phyloP scores from a whole-genome alignment of 1,139 yeast genomes.

The Neolecta irregularis region DNA sequence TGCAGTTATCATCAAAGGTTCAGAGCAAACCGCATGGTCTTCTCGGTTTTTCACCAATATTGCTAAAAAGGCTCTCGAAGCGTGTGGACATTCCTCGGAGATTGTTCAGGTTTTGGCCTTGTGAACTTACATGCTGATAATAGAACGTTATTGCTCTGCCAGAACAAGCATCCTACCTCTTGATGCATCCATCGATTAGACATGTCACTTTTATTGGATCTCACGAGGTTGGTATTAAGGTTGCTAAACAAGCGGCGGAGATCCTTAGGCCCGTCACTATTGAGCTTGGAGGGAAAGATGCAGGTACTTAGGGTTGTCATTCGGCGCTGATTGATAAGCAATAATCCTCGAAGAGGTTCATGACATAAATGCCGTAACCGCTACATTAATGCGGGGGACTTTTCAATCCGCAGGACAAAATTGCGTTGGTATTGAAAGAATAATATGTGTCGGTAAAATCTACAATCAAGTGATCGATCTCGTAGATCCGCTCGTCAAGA shows the following conservation, averaged over 20 bases:
- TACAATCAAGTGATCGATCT: conserved; percentile 48
- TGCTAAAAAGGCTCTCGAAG: conserved; percentile 53
- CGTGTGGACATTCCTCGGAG: conserved; percentile 62
- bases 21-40: conserved; percentile 93
- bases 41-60: conserved; percentile 60
- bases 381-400: conserved; percentile 81
- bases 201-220: conserved; percentile 94
- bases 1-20: conserved; percentile 78
- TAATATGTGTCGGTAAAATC: conserved; percentile 53
- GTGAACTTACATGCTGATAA: too few relatives aligned
- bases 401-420: conserved; percentile 96
- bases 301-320: conserved; percentile 65
- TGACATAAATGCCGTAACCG: conserved; percentile 47
- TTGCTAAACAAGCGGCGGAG: conserved; percentile 64
- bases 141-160: conserved; percentile 65
- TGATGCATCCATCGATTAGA: conserved; percentile 63
- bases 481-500: conserved; percentile 41
- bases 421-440: conserved; percentile 92
- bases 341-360: conserved; percentile 21
- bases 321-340: too few relatives aligned
- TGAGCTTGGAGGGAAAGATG: conserved; percentile 92
- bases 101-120: conserved; percentile 72
- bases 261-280: conserved; percentile 83
- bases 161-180: conserved; percentile 69
- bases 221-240: conserved; percentile 82